phyloP scores from a whole-genome alignment of 441 rosid species.

The Euphorbia corollata region DNA sequence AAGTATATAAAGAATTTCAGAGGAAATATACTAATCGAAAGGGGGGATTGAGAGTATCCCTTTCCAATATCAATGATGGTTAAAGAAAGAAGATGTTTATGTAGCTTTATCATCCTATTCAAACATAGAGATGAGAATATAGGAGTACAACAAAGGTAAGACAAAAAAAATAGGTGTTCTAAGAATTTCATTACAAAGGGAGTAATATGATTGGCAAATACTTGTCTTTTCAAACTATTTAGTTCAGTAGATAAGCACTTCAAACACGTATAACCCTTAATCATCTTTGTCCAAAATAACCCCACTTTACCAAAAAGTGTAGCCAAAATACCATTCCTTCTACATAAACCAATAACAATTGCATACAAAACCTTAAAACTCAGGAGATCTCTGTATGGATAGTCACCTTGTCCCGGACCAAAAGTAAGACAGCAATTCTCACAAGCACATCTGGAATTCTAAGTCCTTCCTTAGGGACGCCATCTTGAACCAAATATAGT shows the following conservation, averaged over 20 bases:
- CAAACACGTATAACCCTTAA: background rate
- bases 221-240: background rate
- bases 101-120: background rate
- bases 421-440: conserved; percentile 62
- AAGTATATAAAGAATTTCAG: no score
- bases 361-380: background rate
- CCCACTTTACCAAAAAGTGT: background rate
- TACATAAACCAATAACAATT: background rate
- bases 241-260: background rate
- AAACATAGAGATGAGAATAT: background rate
- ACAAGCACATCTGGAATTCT: conserved; percentile 81
- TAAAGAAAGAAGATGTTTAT: background rate
- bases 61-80: background rate
- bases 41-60: background rate
- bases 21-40: background rate
- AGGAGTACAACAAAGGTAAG: background rate
- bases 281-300: background rate
- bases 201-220: background rate
- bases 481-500: conserved; percentile 52
- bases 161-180: background rate
- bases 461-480: conserved; percentile 98
- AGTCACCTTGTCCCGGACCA: conserved; percentile 68
- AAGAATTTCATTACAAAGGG: background rate
- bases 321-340: background rate
- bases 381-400: conserved; percentile 13